phyloP scores from a whole-genome alignment of 495 filamentous ascomycete genomes.

The Lasiosphaeria ovina region DNA sequence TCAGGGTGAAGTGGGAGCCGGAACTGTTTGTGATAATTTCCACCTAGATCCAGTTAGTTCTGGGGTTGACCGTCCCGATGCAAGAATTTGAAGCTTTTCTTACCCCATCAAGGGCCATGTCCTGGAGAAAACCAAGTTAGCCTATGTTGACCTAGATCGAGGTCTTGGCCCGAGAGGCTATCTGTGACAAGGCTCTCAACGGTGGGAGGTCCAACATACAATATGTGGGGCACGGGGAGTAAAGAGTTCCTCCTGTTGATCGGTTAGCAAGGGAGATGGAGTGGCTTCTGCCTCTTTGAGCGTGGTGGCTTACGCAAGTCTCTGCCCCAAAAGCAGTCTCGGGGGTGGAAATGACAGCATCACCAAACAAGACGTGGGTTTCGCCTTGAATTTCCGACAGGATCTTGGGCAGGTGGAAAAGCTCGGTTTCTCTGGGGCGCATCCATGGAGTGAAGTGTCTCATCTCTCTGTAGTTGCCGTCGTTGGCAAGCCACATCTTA shows the following conservation, averaged over 20 bases:
- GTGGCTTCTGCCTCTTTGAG: too few species aligned
- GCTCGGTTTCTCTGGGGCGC: slow-evolving; percentile 54
- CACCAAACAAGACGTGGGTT: slow-evolving; percentile 66
- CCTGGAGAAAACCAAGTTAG: slow-evolving; percentile 2
- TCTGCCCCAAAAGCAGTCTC: slow-evolving; percentile 73
- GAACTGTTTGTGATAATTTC: slow-evolving; percentile 79
- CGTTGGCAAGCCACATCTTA: slow-evolving; percentile 80
- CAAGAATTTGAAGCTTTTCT: not conserved
- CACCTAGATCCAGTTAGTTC: slow-evolving; percentile 10
- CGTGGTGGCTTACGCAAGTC: slow-evolving; percentile 48
- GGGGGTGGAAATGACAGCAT: slow-evolving; percentile 67
- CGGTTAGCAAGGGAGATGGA: not conserved
- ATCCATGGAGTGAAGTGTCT: slow-evolving; percentile 57
- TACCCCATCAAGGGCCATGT: slow-evolving; percentile 59
- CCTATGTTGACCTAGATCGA: slow-evolving; percentile 12
- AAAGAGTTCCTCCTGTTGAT: slow-evolving; percentile 63
- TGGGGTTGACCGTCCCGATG: too few species aligned
- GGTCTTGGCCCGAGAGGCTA: too few species aligned
- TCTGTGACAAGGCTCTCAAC: too few species aligned
- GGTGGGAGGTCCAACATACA: not conserved
- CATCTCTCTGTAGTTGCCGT: slow-evolving; percentile 72
- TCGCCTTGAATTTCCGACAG: slow-evolving; percentile 61
- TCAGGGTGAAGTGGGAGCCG: slow-evolving; percentile 64
- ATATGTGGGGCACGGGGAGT: slow-evolving; percentile 59
- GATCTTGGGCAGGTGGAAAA: slow-evolving; percentile 68